Base-by-base conservation (phyloP, 768 basidiomycete genomes). In the Suillus paluster region DNA sequence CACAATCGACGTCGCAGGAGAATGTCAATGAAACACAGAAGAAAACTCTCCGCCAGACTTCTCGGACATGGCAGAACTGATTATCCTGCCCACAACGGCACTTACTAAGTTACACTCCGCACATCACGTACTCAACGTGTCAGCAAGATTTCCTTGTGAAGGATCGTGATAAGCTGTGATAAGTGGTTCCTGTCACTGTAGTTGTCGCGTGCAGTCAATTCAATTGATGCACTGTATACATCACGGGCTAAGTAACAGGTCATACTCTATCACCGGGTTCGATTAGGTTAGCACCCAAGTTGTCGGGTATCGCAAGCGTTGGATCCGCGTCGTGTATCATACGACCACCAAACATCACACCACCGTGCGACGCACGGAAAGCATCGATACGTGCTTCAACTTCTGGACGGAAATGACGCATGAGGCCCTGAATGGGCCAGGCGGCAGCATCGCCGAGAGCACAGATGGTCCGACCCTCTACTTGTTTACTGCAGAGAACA, bases 341-440 rank as follows among this genome's bases (percentile, higher is more conserved):
- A 61, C 83, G 81, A 21, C 96, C 96, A 58, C 97, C 96, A 68
- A 97, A 97, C 59, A 94, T 81, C 56, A 97, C 96, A 27, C 86
- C 84, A 1, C 95, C 96, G 62, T 95, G 83, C 58, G 80, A 77
- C 56, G 83, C 83, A 60, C 91, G 83, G 84, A 88, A 98, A 19
- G 84, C 80, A 4, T 85, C 85, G 63, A 99, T 94, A 58, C 96
- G 91, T 57, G 83, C 80, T 78, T 99, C 97, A 45, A 99, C 95
- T 70, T 95, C 89, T 2, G 96, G 97, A 66, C 95, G 88, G 90
- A 97, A 99, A 77, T 97, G 93, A 62, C 94, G 89, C 91, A 99
- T 95, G 63, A 98, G 86, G 56, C 95, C 97, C 74, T 98, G 97
- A 64, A 99, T 96, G 8, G 96, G 97, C 97, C 97, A 98, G 5